Evolutionary conservation across 306 rosid genomes (phyloP), one percentile per base, ranked within the genome.

Genomic region (Urtica urens): DNA sequence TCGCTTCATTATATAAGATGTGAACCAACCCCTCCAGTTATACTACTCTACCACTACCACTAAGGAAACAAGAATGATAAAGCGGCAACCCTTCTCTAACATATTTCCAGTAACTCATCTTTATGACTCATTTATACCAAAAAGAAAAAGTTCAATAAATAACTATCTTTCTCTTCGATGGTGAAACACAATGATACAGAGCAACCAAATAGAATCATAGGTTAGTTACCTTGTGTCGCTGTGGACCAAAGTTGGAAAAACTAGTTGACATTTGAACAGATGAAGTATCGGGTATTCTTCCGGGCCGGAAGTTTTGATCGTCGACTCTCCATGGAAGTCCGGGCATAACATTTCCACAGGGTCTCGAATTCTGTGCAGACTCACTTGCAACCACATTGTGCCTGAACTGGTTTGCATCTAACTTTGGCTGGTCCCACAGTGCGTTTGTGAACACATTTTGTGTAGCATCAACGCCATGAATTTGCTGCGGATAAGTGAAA

Each of bases 141-240:
- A n/a, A n/a, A n/a, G n/a, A n/a, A n/a, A n/a, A n/a, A n/a, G n/a
- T n/a, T n/a, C n/a, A n/a, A n/a, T n/a, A n/a, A n/a, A n/a, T n/a
- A n/a, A n/a, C n/a, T n/a, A n/a, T n/a, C n/a, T n/a, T n/a, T n/a
- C n/a, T n/a, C n/a, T n/a, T n/a, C n/a, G n/a, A n/a, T n/a, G n/a
- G n/a, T n/a, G n/a, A n/a, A n/a, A n/a, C n/a, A n/a, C n/a, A n/a
- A n/a, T n/a, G n/a, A n/a, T n/a, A n/a, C n/a, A n/a, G n/a, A n/a
- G n/a, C n/a, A n/a, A n/a, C n/a, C n/a, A n/a, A n/a, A n/a, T n/a
- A n/a, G n/a, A n/a, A n/a, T n/a, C n/a, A 34, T 52, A 52, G 6
- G 30, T 52, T 22, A 39, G 59, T 51, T 63, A 69, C 75, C 75
- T 69, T 52, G 35, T 53, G 56, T 25, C 53, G 33, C 23, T 23